Evolutionary conservation across 106 monocot species (phyloP).

Genomic region (Triglochin maritima): DNA sequence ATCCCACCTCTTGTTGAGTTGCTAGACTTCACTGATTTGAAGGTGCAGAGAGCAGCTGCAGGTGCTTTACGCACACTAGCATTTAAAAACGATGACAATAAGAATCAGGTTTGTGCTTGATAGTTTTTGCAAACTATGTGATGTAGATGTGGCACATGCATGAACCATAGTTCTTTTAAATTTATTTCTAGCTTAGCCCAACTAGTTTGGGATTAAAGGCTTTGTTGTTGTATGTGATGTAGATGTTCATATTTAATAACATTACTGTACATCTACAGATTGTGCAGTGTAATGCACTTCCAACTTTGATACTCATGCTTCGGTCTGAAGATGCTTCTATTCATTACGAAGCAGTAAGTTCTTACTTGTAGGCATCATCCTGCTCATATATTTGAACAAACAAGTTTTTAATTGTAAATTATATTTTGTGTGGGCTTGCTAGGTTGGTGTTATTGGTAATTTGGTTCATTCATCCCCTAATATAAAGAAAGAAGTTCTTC

Average conservation of each 20-base stretch:
- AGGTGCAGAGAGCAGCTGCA: constrained; percentile 96
- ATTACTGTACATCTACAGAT: constrained; percentile 30
- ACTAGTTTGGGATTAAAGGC: too few species aligned
- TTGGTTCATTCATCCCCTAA: constrained; percentile 97
- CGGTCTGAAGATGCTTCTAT: constrained; percentile 19
- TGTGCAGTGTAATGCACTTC: constrained; percentile 67
- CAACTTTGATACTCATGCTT: constrained; percentile 26
- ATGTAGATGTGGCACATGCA: too few species aligned
- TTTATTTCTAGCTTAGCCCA: too few species aligned
- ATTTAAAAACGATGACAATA: constrained; percentile 99
- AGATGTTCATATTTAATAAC: not conserved
- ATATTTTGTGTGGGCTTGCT: constrained; percentile 1
- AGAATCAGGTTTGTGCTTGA: constrained; percentile 56
- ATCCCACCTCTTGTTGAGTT: constrained; percentile 96
- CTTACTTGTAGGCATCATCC: not conserved
- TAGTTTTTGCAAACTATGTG: not conserved
- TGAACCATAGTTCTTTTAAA: too few species aligned
- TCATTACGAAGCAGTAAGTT: constrained; percentile 66
- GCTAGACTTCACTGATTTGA: constrained; percentile 71
- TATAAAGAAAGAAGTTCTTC: constrained; percentile 94
- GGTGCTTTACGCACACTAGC: constrained; percentile 91
- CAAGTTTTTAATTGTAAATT: not conserved
- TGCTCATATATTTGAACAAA: not conserved
- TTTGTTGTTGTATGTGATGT: not conserved
- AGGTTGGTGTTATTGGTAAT: constrained; percentile 99